Percentiles rank a stretch among this genome's conserved stretches.
phyloP scores from a whole-genome alignment of 345 rosid genomes.

The Syzygium grande region DNA sequence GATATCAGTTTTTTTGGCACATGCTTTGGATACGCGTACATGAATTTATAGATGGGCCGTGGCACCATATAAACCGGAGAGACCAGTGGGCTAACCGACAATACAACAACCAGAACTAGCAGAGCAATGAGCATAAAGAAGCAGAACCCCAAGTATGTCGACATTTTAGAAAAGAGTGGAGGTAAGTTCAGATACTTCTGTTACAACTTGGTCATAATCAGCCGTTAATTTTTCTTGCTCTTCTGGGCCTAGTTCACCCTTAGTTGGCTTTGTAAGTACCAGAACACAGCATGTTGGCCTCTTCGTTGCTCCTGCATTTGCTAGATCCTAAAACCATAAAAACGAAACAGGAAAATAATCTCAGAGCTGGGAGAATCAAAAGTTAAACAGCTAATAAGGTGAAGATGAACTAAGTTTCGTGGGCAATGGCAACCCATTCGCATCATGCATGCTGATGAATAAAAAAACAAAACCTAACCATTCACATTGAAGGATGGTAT shows the following conservation, averaged over 20 bases:
- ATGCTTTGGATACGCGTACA: not conserved
- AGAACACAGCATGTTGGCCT: constrained; percentile 95
- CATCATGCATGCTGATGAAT: not conserved
- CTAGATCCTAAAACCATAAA: constrained; percentile 62
- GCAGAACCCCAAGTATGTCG: not conserved
- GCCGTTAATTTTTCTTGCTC: constrained; percentile 60
- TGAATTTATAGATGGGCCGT: not conserved
- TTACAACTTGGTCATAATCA: constrained; percentile 51
- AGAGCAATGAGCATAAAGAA: not conserved
- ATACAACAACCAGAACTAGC: not conserved
- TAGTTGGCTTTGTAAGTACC: constrained; percentile 67
- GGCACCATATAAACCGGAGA: not conserved
- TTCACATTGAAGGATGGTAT: not conserved
- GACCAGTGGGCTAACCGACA: not conserved
- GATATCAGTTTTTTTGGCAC: not conserved
- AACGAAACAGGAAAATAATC: not conserved
- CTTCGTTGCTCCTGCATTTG: constrained; percentile 85
- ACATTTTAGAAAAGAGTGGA: constrained; percentile 34
- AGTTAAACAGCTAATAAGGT: not conserved
- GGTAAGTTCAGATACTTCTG: constrained; percentile 55
- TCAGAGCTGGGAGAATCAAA: not conserved
- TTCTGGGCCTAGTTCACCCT: constrained; percentile 65
- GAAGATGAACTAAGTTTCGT: not conserved
- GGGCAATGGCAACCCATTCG: not conserved
- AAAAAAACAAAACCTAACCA: not conserved